These are phyloP conservation scores for Trichoderma sp. DNA, from an alignment of 2,329 filamentous ascomycete genomes.

Conservation along the genomic window DNA sequence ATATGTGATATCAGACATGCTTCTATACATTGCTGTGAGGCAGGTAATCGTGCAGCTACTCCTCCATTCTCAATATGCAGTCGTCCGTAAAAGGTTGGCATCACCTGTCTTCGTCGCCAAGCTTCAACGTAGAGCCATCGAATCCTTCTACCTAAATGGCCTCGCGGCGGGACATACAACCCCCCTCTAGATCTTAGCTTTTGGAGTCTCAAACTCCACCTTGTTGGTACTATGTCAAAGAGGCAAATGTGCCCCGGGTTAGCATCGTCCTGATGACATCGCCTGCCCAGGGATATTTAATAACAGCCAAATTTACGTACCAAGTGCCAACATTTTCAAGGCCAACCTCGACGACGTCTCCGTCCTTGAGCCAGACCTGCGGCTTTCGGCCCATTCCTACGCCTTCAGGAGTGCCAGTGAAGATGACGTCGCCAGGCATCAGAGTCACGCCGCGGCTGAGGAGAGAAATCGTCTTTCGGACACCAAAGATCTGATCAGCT, in stretches of 20 bases:
- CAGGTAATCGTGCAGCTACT: no score
- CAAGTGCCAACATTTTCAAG: conserved; percentile 67
- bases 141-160: not conserved
- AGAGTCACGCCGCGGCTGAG: conserved; percentile 64
- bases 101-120: not conserved
- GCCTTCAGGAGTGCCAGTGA: conserved; percentile 69
- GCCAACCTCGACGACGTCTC: conserved; percentile 69
- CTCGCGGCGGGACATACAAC: not conserved
- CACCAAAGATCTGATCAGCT: conserved; percentile 64
- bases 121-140: not conserved
- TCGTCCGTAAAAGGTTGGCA: no score
- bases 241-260: not conserved
- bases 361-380: conserved; percentile 68
- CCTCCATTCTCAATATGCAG: no score
- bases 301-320: conserved; percentile 30
- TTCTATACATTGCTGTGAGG: no score
- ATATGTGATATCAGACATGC: no score
- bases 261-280: not conserved
- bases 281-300: not conserved
- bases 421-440: conserved; percentile 65
- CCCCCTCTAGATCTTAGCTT: conserved; percentile 37
- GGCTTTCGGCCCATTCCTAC: conserved; percentile 71
- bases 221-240: conserved; percentile 36
- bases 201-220: conserved; percentile 38
- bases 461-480: conserved; percentile 61